Evolutionary conservation across 225 moss, liverwort and hornwort genomes (phyloP), one percentile per base, ranked within the genome.

Genomic region (Neckera pumila): DNA sequence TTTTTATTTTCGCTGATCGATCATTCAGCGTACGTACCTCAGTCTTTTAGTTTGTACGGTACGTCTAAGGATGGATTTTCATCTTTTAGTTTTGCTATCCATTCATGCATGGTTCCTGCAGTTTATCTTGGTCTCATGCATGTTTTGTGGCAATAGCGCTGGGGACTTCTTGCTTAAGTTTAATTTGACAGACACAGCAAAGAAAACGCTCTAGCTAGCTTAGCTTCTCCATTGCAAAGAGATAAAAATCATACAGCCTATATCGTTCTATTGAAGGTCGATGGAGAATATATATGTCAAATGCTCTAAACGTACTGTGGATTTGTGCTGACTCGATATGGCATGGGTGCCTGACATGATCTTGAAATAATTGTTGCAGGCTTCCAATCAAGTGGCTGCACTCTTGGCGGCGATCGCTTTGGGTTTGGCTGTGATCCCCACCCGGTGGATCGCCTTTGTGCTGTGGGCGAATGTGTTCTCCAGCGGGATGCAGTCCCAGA

Each of bases 321-420:
- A 22, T 34, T 76, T 57, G 17, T 38, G 57, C 62, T 62, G 61
- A 60, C 22, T 62, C 45, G 61, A 34, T 63, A 38, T 27, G 20
- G 21, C 57, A 79, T 57, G 57, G 27, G 27, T 58, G 36, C 9
- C 14, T 85, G 65, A 70, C 57, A 60, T 56, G 40, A 38, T 31
- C 23, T 72, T 17, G 43, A 49, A 76, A 36, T 19, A 49, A 81
- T 58, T 30, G 59, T 82, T 73, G 38, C 90, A 94, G 94, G 94
- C 94, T 76, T 92, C 94, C 58, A 94, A 94, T 81, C 94, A 94
- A 84, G 84, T 94, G 88, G 92, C 91, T 36, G 92, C 79, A n/a
- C 66, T 93, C 12, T 87, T 91, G 67, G 90, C 71, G 72, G 94
- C 88, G 33, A 57, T 86, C 13, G 90, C 94, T 9, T 88, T 94